Conservation (phyloP, 768 basidiomycete species). For the Termitomyces sp. region DNA sequence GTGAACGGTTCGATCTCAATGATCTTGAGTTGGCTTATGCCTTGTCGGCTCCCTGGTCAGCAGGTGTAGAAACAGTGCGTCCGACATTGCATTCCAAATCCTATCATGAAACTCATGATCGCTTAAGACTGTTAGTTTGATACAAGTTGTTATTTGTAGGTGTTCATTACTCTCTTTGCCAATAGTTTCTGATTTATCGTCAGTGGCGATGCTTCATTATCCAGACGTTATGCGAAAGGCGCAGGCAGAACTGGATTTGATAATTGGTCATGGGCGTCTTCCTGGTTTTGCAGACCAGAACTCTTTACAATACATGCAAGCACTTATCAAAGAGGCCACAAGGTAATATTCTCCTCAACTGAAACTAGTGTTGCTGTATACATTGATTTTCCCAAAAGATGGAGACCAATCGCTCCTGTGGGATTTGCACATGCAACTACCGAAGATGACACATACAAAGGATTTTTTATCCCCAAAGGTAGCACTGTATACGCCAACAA, state of each 20-base stretch:
- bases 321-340: conserved; percentile 1
- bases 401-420: conserved; percentile 20
- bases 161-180: background rate
- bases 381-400: background rate
- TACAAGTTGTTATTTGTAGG: conserved; percentile 3
- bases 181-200: background rate
- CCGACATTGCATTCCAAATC: background rate
- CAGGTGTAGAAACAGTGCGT: conserved; percentile 40
- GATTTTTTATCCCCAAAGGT: conserved; percentile 36
- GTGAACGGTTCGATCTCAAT: conserved; percentile 30
- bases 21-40: conserved; percentile 41
- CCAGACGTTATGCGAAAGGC: conserved; percentile 33
- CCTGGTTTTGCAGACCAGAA: conserved; percentile 30
- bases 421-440: conserved; percentile 32
- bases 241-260: conserved; percentile 35
- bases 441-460: conserved; percentile 30
- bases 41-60: conserved; percentile 38
- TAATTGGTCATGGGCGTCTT: conserved; percentile 32
- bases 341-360: background rate
- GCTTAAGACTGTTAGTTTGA: background rate
- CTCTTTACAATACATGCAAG: conserved; percentile 1
- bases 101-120: background rate
- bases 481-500: conserved; percentile 34
- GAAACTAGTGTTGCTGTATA: background rate
- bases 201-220: conserved; percentile 35